Percentiles rank a stretch among this genome's conserved stretches.
phyloP scores from a whole-genome alignment of 176 grass and related monocot genomes.

The Rhynchospora pubera region DNA sequence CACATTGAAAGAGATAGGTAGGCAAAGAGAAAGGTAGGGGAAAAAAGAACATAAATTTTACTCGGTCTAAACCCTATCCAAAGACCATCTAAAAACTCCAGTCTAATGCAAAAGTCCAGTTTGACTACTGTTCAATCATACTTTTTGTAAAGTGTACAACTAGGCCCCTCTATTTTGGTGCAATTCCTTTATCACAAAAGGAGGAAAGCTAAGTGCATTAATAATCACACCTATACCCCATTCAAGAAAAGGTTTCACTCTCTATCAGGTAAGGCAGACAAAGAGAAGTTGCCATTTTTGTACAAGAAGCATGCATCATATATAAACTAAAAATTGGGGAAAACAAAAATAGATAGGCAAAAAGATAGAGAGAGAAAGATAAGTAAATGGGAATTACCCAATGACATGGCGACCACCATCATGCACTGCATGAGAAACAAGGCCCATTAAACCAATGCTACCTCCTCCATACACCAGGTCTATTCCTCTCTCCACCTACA shows the following conservation, averaged over 20 bases:
- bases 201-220: conserved; percentile 9
- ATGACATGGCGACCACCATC: conserved; percentile 97
- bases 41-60: background rate
- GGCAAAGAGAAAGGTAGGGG: conserved; percentile 2
- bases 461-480: conserved; percentile 96
- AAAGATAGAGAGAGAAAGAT: conserved; percentile 8
- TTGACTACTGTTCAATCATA: conserved; percentile 2
- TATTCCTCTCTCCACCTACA: conserved; percentile 90
- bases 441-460: conserved; percentile 92
- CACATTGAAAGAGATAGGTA: background rate
- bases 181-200: background rate
- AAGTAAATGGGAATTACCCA: conserved; percentile 39
- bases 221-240: conserved; percentile 29
- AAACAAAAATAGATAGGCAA: background rate
- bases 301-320: conserved; percentile 43
- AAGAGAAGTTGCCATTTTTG: conserved; percentile 47
- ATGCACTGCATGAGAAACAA: conserved; percentile 94
- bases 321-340: conserved; percentile 28
- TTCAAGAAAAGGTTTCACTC: conserved; percentile 9
- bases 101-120: background rate
- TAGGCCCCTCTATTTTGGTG: conserved; percentile 35
- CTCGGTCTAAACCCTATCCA: background rate
- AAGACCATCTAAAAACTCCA: background rate
- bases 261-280: background rate
- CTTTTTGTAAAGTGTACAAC: conserved; percentile 35